These are phyloP conservation scores for Mortierella sp. DNA, from an alignment of 371 early-diverging fungal species.

Conservation along the genomic window DNA sequence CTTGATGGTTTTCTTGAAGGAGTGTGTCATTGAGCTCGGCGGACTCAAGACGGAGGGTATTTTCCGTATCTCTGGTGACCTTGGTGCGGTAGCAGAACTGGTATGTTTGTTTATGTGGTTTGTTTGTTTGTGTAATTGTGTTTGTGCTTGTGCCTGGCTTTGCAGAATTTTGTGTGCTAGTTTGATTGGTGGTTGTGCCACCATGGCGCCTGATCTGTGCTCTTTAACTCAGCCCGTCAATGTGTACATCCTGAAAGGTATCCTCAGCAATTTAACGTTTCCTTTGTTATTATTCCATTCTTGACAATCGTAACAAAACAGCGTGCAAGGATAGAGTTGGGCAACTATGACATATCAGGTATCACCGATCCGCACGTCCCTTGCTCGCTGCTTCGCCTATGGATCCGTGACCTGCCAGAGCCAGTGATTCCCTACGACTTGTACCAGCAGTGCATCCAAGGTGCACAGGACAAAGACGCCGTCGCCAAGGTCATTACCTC, in stretches of 20 bases:
- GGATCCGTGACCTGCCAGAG: constrained; percentile 94
- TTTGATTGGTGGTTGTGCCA: background rate
- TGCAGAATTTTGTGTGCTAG: background rate
- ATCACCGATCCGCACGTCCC: constrained; percentile 94
- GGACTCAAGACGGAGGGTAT: constrained; percentile 95
- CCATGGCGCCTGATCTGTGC: constrained; percentile 14
- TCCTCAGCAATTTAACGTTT: background rate
- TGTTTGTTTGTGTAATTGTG: background rate
- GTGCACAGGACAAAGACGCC: constrained; percentile 66
- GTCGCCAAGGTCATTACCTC: constrained; percentile 74
- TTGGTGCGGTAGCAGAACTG: constrained; percentile 87
- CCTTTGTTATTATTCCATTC: background rate
- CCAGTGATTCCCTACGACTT: constrained; percentile 91
- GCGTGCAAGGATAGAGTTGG: constrained; percentile 89
- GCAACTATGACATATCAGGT: constrained; percentile 78
- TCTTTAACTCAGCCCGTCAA: constrained; percentile 10
- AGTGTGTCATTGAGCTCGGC: constrained; percentile 79
- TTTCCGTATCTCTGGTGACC: constrained; percentile 97
- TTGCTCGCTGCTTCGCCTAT: constrained; percentile 92
- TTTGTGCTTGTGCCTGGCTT: constrained; percentile 1
- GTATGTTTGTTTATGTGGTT: constrained; percentile 59
- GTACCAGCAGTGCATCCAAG: constrained; percentile 80
- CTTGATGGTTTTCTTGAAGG: constrained; percentile 88
- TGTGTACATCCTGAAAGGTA: background rate
- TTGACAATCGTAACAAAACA: constrained; percentile 16